phyloP scores from a whole-genome alignment of 345 rosid species.

The Acer negundo region DNA sequence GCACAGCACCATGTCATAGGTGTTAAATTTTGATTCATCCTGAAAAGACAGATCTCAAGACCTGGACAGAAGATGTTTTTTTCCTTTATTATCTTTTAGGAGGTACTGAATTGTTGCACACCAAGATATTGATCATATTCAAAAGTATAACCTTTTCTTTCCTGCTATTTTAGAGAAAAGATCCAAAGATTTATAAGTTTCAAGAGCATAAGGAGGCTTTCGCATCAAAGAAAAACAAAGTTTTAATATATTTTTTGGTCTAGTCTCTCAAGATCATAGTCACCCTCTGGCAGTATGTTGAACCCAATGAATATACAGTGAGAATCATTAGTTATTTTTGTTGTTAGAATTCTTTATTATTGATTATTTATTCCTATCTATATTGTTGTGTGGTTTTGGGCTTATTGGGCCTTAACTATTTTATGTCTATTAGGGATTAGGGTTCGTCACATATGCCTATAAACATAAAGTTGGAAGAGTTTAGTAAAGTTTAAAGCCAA shows the following conservation, averaged over 20 bases:
- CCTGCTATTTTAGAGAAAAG: background rate
- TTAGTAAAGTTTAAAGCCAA: background rate
- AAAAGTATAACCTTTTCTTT: background rate
- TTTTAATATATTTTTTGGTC: background rate
- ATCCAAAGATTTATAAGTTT: background rate
- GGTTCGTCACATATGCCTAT: too few species aligned
- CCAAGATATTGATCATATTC: background rate
- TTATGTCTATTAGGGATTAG: too few species aligned
- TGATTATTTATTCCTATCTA: too few species aligned
- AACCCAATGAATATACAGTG: background rate
- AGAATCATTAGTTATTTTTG: too few species aligned
- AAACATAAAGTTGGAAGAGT: too few species aligned
- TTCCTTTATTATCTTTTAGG: background rate
- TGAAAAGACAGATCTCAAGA: conserved; percentile 11
- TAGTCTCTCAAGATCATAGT: background rate
- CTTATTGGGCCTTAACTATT: too few species aligned
- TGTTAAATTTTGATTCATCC: background rate
- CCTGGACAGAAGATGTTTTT: background rate
- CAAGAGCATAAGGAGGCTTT: background rate
- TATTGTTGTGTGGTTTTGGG: too few species aligned
- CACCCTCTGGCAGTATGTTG: background rate
- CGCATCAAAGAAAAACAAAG: background rate
- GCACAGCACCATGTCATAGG: background rate
- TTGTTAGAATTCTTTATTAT: too few species aligned
- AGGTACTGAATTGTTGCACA: too few species aligned